Conservation (phyloP, 2,329 filamentous ascomycete genomes). For the Lachnellula suecica region DNA sequence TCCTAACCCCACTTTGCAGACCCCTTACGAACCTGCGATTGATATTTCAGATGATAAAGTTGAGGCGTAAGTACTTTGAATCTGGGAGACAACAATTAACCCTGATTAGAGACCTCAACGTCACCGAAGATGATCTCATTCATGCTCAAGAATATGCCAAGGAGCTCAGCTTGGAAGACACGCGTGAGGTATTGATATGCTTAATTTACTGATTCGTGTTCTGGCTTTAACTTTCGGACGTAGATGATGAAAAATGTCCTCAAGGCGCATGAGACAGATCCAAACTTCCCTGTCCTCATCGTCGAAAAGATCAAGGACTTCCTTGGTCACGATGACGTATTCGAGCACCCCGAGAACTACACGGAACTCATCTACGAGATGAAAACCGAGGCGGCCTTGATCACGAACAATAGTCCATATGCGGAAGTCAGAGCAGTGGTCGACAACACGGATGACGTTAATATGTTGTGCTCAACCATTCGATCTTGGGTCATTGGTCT, state of each 20-base stretch:
- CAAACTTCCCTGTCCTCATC: conserved; percentile 45
- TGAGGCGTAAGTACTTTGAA: not conserved
- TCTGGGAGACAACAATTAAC: not conserved
- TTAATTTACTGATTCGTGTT: not conserved
- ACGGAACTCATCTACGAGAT: conserved; percentile 50
- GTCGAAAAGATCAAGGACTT: conserved; percentile 42
- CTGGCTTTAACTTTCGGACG: too few relatives aligned
- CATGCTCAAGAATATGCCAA: conserved; percentile 44
- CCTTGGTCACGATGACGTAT: conserved; percentile 43
- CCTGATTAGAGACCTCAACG: conserved; percentile 35
- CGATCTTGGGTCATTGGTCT: conserved; percentile 64
- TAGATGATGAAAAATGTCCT: conserved; percentile 39
- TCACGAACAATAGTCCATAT: conserved; percentile 56
- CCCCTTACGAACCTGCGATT: not conserved
- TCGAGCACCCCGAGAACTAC: conserved; percentile 46
- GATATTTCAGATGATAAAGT: not conserved
- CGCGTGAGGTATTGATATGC: conserved; percentile 34
- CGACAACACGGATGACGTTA: conserved; percentile 57
- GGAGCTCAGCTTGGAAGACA: conserved; percentile 40
- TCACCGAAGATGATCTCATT: conserved; percentile 46
- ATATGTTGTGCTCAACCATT: conserved; percentile 63
- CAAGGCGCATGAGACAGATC: conserved; percentile 43
- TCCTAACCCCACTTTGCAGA: not conserved
- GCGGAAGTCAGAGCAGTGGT: conserved; percentile 57
- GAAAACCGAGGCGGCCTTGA: conserved; percentile 54